Evolutionary conservation across 345 rosid species (phyloP).

Genomic region (Camelina hispida): DNA sequence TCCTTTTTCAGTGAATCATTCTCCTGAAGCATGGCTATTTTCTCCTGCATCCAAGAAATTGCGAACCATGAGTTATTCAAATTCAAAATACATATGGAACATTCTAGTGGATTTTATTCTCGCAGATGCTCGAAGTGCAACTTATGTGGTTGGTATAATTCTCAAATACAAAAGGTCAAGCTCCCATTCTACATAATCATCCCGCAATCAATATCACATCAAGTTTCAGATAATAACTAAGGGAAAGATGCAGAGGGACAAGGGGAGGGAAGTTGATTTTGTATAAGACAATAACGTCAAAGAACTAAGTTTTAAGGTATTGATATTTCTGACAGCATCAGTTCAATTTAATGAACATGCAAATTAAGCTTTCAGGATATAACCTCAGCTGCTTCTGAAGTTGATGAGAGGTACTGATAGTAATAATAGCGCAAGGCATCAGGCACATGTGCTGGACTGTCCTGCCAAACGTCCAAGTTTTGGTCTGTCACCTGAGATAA

Average conservation of each 20-base stretch:
- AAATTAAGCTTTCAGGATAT: constrained; percentile 24
- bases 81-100: constrained; percentile 13
- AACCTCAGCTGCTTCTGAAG: constrained; percentile 96
- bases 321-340: constrained; percentile 30
- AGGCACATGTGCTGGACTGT: constrained; percentile 80
- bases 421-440: constrained; percentile 97
- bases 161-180: constrained; percentile 25
- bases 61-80: constrained; percentile 33
- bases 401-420: constrained; percentile 96
- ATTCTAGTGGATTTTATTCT: constrained; percentile 5
- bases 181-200: constrained; percentile 3
- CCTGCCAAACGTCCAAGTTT: constrained; percentile 87
- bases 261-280: constrained; percentile 22
- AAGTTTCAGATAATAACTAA: neutral
- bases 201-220: constrained; percentile 19
- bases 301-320: constrained; percentile 17
- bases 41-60: constrained; percentile 65
- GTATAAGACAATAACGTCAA: constrained; percentile 22
- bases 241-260: constrained; percentile 14
- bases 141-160: constrained; percentile 1
- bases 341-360: constrained; percentile 11
- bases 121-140: constrained; percentile 9
- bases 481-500: constrained; percentile 87
- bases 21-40: constrained; percentile 85
- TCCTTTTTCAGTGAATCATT: constrained; percentile 62